Conservation (phyloP, 805 yeast species). For the Scheffersomyces lignosus region DNA sequence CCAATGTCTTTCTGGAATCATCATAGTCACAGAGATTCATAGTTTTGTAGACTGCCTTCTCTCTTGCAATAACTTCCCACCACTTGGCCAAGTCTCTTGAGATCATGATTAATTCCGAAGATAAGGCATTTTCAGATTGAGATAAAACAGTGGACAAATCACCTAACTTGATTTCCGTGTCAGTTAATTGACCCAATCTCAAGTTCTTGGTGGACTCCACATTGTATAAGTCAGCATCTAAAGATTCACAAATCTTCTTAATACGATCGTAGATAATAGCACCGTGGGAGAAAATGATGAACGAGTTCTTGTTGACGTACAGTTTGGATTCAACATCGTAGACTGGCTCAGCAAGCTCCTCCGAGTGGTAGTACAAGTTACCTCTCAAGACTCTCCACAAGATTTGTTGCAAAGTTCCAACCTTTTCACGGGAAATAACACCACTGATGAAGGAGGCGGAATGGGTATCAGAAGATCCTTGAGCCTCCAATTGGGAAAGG, state of each 20-base stretch:
- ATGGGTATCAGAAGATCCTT: slow-evolving; percentile 24
- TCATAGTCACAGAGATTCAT: slow-evolving; percentile 81
- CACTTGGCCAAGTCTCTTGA: slow-evolving; percentile 75
- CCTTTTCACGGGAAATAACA: slow-evolving; percentile 70
- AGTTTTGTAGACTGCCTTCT: slow-evolving; percentile 77
- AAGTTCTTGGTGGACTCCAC: slow-evolving; percentile 43
- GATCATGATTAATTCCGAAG: slow-evolving; percentile 75
- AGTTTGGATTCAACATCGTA: slow-evolving; percentile 60
- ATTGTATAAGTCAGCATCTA: slow-evolving; percentile 76
- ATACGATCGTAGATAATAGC: slow-evolving; percentile 67
- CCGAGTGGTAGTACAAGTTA: slow-evolving; percentile 74
- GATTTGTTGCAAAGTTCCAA: slow-evolving; percentile 73
- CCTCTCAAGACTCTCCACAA: slow-evolving; percentile 94
- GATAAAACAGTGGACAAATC: slow-evolving; percentile 37
- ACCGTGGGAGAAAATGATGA: slow-evolving; percentile 93
- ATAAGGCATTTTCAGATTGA: slow-evolving; percentile 61
- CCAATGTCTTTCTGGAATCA: slow-evolving; percentile 77
- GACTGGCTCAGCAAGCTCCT: slow-evolving; percentile 68
- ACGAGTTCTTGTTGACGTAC: slow-evolving; percentile 71
- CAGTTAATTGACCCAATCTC: slow-evolving; percentile 31
- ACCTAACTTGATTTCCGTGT: slow-evolving; percentile 25
- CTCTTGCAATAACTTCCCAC: slow-evolving; percentile 61
- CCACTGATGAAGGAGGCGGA: slow-evolving; percentile 64
- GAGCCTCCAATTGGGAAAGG: slow-evolving; percentile 39
- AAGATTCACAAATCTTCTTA: slow-evolving; percentile 80